These are phyloP conservation scores for Sporothrix schenckii DNA, from an alignment of 2,329 filamentous ascomycete genomes.

Conservation along the genomic window DNA sequence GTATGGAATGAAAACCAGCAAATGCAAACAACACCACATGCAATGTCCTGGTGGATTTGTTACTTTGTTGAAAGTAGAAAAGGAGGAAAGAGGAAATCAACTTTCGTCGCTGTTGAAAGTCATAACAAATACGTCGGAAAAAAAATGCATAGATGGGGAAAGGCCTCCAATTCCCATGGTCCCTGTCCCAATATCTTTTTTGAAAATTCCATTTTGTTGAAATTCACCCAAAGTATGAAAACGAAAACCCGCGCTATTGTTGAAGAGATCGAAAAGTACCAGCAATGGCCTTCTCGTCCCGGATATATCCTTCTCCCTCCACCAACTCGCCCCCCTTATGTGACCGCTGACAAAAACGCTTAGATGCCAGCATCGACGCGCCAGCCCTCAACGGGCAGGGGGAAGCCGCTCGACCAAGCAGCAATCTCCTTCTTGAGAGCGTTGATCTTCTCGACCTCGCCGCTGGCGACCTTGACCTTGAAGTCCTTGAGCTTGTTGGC, in stretches of 20 bases:
- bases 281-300: background rate
- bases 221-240: constrained; percentile 9
- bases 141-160: background rate
- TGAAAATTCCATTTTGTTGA: constrained; percentile 17
- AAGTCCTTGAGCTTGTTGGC: constrained; percentile 99
- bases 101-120: constrained; percentile 26
- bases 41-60: background rate
- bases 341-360: constrained; percentile 9
- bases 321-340: background rate
- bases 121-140: background rate
- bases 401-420: constrained; percentile 84
- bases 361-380: constrained; percentile 43
- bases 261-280: constrained; percentile 13
- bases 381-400: constrained; percentile 82
- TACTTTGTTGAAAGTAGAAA: constrained; percentile 31
- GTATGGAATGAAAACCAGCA: background rate
- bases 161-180: background rate
- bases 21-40: constrained; percentile 19
- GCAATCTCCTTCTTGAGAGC: constrained; percentile 87
- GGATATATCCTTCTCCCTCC: constrained; percentile 12
- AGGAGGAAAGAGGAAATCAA: background rate
- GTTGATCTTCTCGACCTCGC: constrained; percentile 79
- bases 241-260: constrained; percentile 12
- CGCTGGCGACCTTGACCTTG: constrained; percentile 84
- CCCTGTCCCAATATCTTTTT: constrained; percentile 16